Evolutionary conservation across 1,139 yeast genomes (phyloP).

Genomic region (Torulaspora pretoriensis): DNA sequence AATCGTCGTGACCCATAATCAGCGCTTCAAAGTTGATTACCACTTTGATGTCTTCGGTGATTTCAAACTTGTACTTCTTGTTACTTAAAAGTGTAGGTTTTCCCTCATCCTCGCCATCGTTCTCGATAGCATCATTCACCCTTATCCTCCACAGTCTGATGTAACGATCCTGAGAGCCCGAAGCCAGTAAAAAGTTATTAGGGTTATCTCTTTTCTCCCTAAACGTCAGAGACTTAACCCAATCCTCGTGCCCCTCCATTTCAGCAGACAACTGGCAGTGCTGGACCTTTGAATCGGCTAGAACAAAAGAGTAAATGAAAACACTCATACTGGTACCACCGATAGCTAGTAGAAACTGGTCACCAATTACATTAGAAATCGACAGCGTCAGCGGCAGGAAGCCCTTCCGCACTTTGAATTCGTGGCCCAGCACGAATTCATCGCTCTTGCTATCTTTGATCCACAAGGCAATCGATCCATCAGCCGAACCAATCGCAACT

Average conservation of each 20-base stretch:
- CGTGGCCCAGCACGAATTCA: conserved; percentile 35
- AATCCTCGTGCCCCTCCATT: conserved; percentile 86
- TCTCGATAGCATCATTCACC: conserved; percentile 53
- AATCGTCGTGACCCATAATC: conserved; percentile 97
- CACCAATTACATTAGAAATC: conserved; percentile 42
- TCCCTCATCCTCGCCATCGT: conserved; percentile 52
- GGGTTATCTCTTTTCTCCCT: conserved; percentile 42
- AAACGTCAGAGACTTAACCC: conserved; percentile 75
- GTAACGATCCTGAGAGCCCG: conserved; percentile 87
- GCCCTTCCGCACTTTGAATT: conserved; percentile 44
- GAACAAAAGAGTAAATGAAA: conserved; percentile 50
- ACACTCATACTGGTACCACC: conserved; percentile 71
- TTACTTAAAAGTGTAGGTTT: conserved; percentile 55
- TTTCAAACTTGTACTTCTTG: conserved; percentile 57
- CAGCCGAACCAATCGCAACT: conserved; percentile 62
- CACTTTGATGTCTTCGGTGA: conserved; percentile 37
- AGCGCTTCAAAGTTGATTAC: conserved; percentile 85
- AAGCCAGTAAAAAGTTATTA: conserved; percentile 61
- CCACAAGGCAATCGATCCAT: conserved; percentile 59
- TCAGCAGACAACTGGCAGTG: conserved; percentile 45
- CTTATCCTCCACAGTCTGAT: conserved; percentile 79
- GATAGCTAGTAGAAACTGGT: conserved; percentile 56
- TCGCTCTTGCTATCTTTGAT: conserved; percentile 17
- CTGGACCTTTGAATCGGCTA: conserved; percentile 17
- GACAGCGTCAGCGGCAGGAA: conserved; percentile 66